Evolutionary conservation across 495 filamentous ascomycete genomes (phyloP), one percentile per base, ranked within the genome.

Genomic region (Jackrogersella minutella): DNA sequence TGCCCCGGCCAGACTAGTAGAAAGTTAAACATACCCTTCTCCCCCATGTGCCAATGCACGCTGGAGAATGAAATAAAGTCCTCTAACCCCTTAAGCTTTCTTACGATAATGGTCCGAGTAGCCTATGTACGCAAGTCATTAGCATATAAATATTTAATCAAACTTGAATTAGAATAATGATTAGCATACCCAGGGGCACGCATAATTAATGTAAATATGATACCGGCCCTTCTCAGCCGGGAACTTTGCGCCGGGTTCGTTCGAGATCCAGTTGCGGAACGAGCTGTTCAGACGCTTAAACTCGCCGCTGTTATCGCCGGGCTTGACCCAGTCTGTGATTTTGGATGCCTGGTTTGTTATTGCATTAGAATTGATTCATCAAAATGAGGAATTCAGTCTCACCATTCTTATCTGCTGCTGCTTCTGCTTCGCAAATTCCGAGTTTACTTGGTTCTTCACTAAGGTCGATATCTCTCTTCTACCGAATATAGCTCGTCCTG

Each of bases 291-390:
- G 87, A 30, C 91, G 89, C 79, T 95, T 96, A 87, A 96, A 97
- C 77, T 97, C 93, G 78, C 93, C 93, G 1, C 86, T 84, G 63
- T 85, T 89, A 77, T 93, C 90, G 57, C 79, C 79, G 33, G 87
- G 88, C 19, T 84, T 79, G 14, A 93, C 93, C 92, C 92, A 97
- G 69, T 93, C 84, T 26, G 92, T 93, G 74, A 97, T 95, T 33
- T 82, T 86, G 52, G 66, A 57, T 24, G 72, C 61, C 40, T 69
- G 17, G 24, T 34, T 40, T n/a, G 14, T 40, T 21, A 7, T 19
- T 33, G 6, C 11, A 30, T 30, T 30, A 49, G 24, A 14, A 28
- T 0, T 24, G 17, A 2, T 22, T 24, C 3, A 28, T n/a, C 26
- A 17, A 10, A 11, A 0, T 50, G 26, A 30, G 7, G 7, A 3